Conservation (phyloP, 164 flowering plant genomes). For the Sedum album region DNA sequence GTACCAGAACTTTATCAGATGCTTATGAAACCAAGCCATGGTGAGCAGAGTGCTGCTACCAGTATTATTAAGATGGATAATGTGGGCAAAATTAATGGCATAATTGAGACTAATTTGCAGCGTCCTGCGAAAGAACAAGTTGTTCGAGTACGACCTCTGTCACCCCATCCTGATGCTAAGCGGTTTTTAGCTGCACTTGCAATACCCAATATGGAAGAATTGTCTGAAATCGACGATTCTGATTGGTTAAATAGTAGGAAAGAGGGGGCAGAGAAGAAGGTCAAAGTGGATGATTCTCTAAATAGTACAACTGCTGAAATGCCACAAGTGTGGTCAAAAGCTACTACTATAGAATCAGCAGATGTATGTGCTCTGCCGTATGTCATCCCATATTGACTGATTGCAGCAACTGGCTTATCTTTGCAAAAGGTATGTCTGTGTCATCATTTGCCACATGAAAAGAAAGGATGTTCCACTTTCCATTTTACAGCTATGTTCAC, state of each 20-base stretch:
- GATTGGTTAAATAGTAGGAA: conserved; percentile 49
- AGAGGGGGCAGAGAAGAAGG: conserved; percentile 20
- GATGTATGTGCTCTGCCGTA: conserved; percentile 73
- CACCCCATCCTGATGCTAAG: conserved; percentile 70
- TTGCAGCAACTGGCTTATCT: conserved; percentile 10
- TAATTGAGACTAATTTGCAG: conserved; percentile 26
- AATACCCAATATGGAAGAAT: conserved; percentile 60
- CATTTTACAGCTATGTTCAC: conserved; percentile 20
- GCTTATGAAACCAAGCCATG: conserved; percentile 18
- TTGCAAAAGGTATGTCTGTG: conserved; percentile 14
- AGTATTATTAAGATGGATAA: conserved; percentile 24
- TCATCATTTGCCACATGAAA: conserved; percentile 10
- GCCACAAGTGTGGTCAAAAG: conserved; percentile 61
- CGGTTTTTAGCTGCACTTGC: conserved; percentile 40
- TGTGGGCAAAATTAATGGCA: conserved; percentile 43
- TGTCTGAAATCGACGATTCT: conserved; percentile 49
- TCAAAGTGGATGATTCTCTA: conserved; percentile 18
- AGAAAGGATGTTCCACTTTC: conserved; percentile 15
- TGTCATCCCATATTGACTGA: conserved; percentile 66
- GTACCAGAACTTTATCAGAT: conserved; percentile 27
- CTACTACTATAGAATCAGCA: conserved; percentile 43
- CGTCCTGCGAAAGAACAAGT: conserved; percentile 14
- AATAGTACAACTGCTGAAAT: conserved; percentile 19
- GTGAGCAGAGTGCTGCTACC: conserved; percentile 19
- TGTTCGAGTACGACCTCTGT: conserved; percentile 28